Evolutionary conservation across 2,329 filamentous ascomycete species (phyloP).

Genomic region (Exserohilum rostratum): DNA sequence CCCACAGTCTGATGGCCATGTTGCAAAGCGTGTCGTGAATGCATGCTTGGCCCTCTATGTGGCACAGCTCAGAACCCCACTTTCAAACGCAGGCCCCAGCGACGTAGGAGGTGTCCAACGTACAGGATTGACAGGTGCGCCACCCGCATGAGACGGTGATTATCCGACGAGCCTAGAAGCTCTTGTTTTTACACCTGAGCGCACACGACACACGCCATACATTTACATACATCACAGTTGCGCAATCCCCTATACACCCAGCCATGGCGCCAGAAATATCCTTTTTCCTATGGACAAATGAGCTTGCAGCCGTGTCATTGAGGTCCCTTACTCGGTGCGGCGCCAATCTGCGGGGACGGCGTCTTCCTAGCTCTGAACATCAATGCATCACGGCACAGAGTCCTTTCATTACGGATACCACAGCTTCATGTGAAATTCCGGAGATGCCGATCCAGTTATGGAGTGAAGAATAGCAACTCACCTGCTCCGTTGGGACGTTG

Average conservation of each 20-base stretch:
- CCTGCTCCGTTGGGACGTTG: conserved; percentile 19
- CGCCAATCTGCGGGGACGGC: neutral
- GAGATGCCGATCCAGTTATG: conserved; percentile 15
- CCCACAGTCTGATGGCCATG: neutral
- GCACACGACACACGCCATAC: neutral
- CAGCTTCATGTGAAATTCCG: conserved; percentile 29
- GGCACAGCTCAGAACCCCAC: neutral
- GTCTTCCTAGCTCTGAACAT: neutral
- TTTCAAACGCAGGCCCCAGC: neutral
- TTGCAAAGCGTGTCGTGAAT: neutral
- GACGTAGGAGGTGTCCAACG: neutral
- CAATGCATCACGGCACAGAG: neutral
- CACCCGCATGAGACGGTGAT: neutral
- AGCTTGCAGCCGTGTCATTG: neutral
- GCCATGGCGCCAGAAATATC: neutral
- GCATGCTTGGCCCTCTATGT: neutral
- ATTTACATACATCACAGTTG: no score
- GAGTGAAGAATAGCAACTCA: conserved; percentile 18
- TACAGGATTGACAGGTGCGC: neutral
- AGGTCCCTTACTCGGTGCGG: neutral
- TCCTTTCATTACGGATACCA: neutral
- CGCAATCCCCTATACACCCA: neutral
- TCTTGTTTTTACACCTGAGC: neutral
- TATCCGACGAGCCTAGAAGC: neutral
- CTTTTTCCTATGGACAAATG: neutral